Evolutionary conservation across 139 green algal species (phyloP).

Genomic region (Closterium sp.): DNA sequence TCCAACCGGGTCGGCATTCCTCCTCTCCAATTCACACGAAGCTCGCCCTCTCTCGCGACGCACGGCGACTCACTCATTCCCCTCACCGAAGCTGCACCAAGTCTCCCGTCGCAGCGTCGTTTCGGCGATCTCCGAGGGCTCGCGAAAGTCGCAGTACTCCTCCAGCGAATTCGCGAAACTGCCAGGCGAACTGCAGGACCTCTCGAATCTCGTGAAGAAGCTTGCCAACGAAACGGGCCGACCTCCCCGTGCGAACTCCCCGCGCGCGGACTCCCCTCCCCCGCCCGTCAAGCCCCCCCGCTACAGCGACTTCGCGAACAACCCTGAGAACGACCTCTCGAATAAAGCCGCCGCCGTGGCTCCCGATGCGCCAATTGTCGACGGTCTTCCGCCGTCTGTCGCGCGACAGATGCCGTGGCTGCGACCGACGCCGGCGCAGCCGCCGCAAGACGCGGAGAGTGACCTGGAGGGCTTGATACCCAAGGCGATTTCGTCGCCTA

Average conservation of each 20-base stretch:
- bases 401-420: too few relatives aligned
- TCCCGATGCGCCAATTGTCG: not conserved
- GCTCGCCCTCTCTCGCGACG: not conserved
- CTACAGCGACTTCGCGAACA: not conserved
- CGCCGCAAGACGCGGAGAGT: too few relatives aligned
- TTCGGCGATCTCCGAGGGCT: not conserved
- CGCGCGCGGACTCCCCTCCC: not conserved
- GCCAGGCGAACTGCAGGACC: not conserved
- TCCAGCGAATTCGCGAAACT: not conserved
- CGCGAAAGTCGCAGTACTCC: not conserved
- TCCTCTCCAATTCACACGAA: not conserved
- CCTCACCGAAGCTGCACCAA: not conserved
- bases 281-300: not conserved
- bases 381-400: too few relatives aligned
- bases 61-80: not conserved
- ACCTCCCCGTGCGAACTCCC: not conserved
- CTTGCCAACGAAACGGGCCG: not conserved
- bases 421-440: too few relatives aligned
- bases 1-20: not conserved
- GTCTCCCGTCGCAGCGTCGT: not conserved
- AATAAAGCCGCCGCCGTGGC: not conserved
- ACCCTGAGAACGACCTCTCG: not conserved
- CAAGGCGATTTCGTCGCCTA: too few relatives aligned
- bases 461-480: too few relatives aligned
- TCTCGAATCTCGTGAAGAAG: not conserved